Evolutionary conservation across 306 rosid genomes (phyloP), one percentile per base, ranked within the genome.

Genomic region (Delonix regia): DNA sequence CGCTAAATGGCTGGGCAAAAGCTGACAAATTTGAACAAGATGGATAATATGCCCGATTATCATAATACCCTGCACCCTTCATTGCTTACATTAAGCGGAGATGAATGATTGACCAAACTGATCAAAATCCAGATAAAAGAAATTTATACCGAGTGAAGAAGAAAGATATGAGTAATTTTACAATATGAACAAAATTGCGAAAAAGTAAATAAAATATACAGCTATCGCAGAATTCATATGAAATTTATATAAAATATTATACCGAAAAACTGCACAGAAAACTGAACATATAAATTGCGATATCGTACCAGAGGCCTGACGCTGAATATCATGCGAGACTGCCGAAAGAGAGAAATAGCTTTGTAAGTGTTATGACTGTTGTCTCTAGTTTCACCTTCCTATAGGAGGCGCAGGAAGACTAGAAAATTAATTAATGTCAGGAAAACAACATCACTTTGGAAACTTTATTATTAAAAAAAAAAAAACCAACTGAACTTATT

Each of bases 1-100:
- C 87, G 15, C 93, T 91, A 33, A 95, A 95, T 7, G 99, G 98
- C 0, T 87, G 89, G 0, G 99, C 98, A 44, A 85, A 86, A 76
- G 98, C 88, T 39, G 97, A 95, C 56, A 95, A 82, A 79, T 82
- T 95, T 21, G 99, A 93, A 34, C 84, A 72, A 0, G 94, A 42
- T 16, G 89, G 65, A 22, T 72, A 71, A 73, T 84, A 81, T 1
- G 86, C 71, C 86, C 94, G 89, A 78, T 83, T 77, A 25, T 82
- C 86, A 80, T 82, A 77, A 25, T 83, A 67, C 19, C 87, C 88
- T 73, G 83, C 87, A 75, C 92, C 94, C 85, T 84, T 80, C 93
- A 87, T 91, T 69, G 75, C 62, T 71, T 19, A n/a, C 78, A 44
- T 60, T 73, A 47, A 66, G 72, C 80, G 70, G 74, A 38, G 53